These are phyloP conservation scores for Carex myosuroides DNA, from an alignment of 176 grass and related monocot genomes.

Conservation along the genomic window DNA sequence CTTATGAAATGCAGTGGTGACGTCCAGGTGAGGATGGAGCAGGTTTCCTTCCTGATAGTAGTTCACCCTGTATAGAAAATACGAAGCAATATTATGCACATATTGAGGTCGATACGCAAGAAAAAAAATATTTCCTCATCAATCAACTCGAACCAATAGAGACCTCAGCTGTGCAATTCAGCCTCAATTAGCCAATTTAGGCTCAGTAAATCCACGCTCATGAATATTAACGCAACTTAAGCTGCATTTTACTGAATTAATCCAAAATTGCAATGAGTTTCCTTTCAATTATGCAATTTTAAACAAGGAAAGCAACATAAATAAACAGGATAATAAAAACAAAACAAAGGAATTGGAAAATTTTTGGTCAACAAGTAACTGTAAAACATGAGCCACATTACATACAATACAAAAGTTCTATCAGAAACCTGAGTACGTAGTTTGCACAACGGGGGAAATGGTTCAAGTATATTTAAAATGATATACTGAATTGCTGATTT, in stretches of 20 bases:
- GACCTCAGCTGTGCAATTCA: not conserved
- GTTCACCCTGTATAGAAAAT: constrained; percentile 52
- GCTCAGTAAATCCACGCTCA: not conserved
- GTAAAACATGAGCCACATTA: not conserved
- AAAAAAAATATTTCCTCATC: not conserved
- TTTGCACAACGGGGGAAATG: not conserved
- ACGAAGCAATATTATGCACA: not conserved
- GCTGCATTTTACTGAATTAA: not conserved
- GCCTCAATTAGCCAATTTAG: not conserved
- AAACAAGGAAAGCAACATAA: not conserved
- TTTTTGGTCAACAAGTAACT: not conserved
- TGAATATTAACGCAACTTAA: not conserved
- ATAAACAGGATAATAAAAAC: not conserved
- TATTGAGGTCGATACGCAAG: not conserved
- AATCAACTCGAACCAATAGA: not conserved
- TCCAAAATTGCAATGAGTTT: not conserved
- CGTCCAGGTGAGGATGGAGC: constrained; percentile 48
- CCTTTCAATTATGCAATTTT: not conserved
- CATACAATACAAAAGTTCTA: not conserved
- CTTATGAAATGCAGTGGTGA: constrained; percentile 52
- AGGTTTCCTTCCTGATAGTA: constrained; percentile 86
- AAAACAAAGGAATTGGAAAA: not conserved
- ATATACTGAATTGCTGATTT: constrained; percentile 13
- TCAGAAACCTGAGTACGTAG: not conserved
- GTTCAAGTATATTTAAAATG: not conserved